Conservation (phyloP, 2,329 filamentous ascomycete species). For the Corniculantispora saksenae region DNA sequence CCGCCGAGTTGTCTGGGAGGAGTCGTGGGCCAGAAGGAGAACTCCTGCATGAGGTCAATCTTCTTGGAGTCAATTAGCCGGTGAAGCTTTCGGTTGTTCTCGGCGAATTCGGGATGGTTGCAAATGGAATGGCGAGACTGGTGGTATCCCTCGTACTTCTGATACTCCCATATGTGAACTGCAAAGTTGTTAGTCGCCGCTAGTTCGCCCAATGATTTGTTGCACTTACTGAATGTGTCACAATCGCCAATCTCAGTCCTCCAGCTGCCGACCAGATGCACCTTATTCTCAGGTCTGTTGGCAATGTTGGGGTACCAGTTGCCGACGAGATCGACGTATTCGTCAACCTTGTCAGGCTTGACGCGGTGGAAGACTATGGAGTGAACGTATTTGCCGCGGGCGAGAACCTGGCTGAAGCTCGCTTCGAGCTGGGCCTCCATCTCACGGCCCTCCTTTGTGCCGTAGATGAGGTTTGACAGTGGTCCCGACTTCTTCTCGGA, state of each 20-base stretch:
- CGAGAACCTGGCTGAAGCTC: slow-evolving; percentile 92
- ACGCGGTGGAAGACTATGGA: slow-evolving; percentile 97
- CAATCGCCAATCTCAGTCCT: slow-evolving; percentile 96
- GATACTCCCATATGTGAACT: slow-evolving; percentile 99
- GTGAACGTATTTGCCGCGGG: slow-evolving; percentile 96
- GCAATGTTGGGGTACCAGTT: slow-evolving; percentile 93
- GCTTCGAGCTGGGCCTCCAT: slow-evolving; percentile 95
- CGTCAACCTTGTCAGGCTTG: slow-evolving; percentile 91
- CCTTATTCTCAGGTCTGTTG: slow-evolving; percentile 80
- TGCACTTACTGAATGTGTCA: slow-evolving; percentile 82
- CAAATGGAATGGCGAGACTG: slow-evolving; percentile 84
- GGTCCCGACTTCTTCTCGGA: slow-evolving; percentile 68
- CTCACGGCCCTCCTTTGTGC: slow-evolving; percentile 91
- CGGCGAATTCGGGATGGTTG: slow-evolving; percentile 77
- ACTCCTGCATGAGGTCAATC: slow-evolving; percentile 96
- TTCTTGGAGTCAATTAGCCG: slow-evolving; percentile 81
- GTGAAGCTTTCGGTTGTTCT: slow-evolving; percentile 83
- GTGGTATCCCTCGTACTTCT: slow-evolving; percentile 95
- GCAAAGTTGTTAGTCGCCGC: slow-evolving; percentile 22
- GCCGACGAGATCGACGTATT: slow-evolving; percentile 88
- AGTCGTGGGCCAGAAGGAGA: slow-evolving; percentile 98
- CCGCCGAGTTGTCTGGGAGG: slow-evolving; percentile 87
- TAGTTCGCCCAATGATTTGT: no score
- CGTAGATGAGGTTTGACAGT: slow-evolving; percentile 89
- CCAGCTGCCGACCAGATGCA: slow-evolving; percentile 97